phyloP scores from a whole-genome alignment of 2,329 filamentous ascomycete species.

The Paecilomyces niveus region DNA sequence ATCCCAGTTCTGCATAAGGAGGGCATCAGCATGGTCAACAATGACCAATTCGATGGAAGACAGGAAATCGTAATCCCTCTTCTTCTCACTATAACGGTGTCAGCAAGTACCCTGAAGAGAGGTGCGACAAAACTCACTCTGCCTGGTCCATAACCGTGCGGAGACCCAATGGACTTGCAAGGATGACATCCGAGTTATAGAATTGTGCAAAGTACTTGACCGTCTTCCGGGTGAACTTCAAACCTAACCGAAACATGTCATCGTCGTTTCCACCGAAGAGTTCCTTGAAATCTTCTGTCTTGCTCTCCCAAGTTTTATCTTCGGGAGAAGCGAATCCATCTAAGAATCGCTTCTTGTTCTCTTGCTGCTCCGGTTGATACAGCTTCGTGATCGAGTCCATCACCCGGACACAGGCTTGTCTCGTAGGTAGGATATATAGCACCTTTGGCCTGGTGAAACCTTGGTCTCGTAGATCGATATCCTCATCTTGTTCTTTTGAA shows the following conservation, averaged over 20 bases:
- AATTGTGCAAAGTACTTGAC: slow-evolving; percentile 93
- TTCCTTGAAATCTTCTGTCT: slow-evolving; percentile 79
- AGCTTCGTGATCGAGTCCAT: slow-evolving; percentile 70
- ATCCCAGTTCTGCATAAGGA: slow-evolving; percentile 98
- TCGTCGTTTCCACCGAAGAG: slow-evolving; percentile 94
- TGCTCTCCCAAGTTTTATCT: slow-evolving; percentile 62
- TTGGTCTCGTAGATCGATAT: slow-evolving; percentile 78
- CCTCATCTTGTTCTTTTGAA: slow-evolving; percentile 57
- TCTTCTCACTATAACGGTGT: slow-evolving; percentile 49
- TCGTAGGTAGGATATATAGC: slow-evolving; percentile 80
- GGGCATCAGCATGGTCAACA: slow-evolving; percentile 84
- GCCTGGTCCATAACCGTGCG: slow-evolving; percentile 81
- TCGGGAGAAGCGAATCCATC: slow-evolving; percentile 70
- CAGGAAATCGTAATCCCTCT: slow-evolving; percentile 78
- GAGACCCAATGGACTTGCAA: slow-evolving; percentile 83
- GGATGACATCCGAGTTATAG: slow-evolving; percentile 91
- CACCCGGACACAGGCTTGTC: slow-evolving; percentile 73
- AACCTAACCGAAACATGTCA: slow-evolving; percentile 90
- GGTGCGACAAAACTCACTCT: slow-evolving; percentile 42
- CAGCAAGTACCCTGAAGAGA: slow-evolving; percentile 8
- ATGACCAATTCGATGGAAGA: slow-evolving; percentile 88
- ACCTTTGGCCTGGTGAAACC: slow-evolving; percentile 94
- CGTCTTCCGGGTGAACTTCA: slow-evolving; percentile 95
- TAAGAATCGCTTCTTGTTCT: slow-evolving; percentile 88
- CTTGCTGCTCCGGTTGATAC: slow-evolving; percentile 79